Evolutionary conservation across 352 stramenopile species (phyloP), one percentile per base, ranked within the genome.

Genomic region (Thalassiosira exigua): DNA sequence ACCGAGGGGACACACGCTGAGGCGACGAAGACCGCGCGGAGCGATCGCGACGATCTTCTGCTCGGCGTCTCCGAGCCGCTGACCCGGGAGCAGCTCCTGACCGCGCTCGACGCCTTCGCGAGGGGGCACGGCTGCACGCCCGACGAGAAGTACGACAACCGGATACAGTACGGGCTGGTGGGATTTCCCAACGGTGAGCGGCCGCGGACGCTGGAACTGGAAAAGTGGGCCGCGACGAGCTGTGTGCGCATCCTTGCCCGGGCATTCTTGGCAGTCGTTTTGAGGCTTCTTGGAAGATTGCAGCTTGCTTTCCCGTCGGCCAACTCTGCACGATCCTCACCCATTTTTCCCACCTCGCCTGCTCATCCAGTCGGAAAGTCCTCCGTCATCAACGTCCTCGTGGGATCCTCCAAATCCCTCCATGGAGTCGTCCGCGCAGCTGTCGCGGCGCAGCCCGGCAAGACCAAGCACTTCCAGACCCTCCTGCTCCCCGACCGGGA

Each of bases 391-490:
- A 99, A 99, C 82, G 97, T 98, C 30, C 88, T 99, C 24, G 89
- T 99, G 21, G 97, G 97, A 52, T 96, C 95, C 52, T 98, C 96
- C 11, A 98, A 96, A 52, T 96, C 96, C 77, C 94, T 93, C 32
- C 97, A 99, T 90, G 91, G 91, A 19, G 84, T 95, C 2, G 95
- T 97, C 57, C 95, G 98, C 61, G 98, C 99, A 19, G 97, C 92
- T 26, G 98, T 99, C 12, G 97, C 96, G 52, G 92, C 96, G 24
- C 99, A 98, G 36, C 98, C 98, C 4, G 98, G 98, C 69, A 99
- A 99, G 85, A 99, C 98, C 3, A 99, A 99, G 84, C 98, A 99
- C 90, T 99, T 99, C 73, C 98, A 99, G 94, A 99, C 98, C 44
- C 88, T 99, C 42, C 88, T 98, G 7, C 80, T 99, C 17, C 98